These are phyloP conservation scores for Crotalaria pallida DNA, from an alignment of 306 rosid species.

Conservation along the genomic window DNA sequence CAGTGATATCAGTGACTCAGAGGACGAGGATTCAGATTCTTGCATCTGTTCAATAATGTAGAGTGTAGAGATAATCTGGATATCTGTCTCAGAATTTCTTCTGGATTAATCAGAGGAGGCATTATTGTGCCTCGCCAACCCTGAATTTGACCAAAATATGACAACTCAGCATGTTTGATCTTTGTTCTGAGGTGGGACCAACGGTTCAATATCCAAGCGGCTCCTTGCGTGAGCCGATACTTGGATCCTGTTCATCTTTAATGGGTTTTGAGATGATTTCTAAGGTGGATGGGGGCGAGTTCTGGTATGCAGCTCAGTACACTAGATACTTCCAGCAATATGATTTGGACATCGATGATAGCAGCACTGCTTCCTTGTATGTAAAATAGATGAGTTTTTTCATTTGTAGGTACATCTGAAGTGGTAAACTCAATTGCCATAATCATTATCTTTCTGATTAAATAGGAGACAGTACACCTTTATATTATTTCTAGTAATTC, in stretches of 20 bases:
- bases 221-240: conserved; percentile 25
- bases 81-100: conserved; percentile 34
- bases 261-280: conserved; percentile 29
- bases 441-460: conserved; percentile 9
- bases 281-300: conserved; percentile 23
- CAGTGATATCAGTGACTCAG: conserved; percentile 80
- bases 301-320: conserved; percentile 18
- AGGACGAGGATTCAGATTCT: conserved; percentile 68
- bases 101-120: conserved; percentile 34
- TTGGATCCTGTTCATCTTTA: conserved; percentile 27
- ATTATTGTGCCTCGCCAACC: conserved; percentile 20
- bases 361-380: conserved; percentile 21
- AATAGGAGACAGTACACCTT: conserved; percentile 19
- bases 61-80: conserved; percentile 55
- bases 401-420: conserved; percentile 21
- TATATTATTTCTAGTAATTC: conserved; percentile 8
- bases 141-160: conserved; percentile 20
- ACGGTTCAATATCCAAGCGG: conserved; percentile 23
- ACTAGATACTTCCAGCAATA: conserved; percentile 10
- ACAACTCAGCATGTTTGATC: conserved; percentile 19
- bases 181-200: conserved; percentile 29
- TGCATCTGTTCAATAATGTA: conserved; percentile 79
- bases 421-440: conserved; percentile 8
- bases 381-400: conserved; percentile 17
- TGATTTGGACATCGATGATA: conserved; percentile 27